Evolutionary conservation across 2,329 filamentous ascomycete genomes (phyloP).

Genomic region (Dichotomopilus funicola): DNA sequence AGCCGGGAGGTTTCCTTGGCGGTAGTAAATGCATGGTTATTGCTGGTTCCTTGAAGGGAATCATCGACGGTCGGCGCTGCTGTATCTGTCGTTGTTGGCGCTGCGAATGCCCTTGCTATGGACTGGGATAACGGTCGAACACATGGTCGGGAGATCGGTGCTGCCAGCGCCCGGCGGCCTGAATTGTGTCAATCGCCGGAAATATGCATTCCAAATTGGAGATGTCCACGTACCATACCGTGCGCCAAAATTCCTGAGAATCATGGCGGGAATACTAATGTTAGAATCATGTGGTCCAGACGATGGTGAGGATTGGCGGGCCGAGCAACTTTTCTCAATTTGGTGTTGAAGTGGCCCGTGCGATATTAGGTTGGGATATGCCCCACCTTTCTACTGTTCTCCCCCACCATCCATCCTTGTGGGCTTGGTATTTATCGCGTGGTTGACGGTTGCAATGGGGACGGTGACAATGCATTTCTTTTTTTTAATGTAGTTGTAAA

Average conservation of each 20-base stretch:
- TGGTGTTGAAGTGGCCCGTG: conserved; percentile 20
- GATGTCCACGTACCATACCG: conserved; percentile 44
- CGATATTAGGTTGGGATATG: neutral
- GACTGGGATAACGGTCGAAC: conserved; percentile 35
- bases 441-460: no score
- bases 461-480: no score
- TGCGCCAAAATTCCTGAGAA: conserved; percentile 46
- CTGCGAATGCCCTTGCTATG: conserved; percentile 24
- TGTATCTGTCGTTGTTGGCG: conserved; percentile 22
- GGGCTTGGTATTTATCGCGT: no score
- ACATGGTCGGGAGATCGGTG: conserved; percentile 36
- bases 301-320: neutral
- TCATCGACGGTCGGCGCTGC: neutral
- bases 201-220: neutral
- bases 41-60: neutral
- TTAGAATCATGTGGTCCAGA: conserved; percentile 12
- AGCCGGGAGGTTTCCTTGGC: conserved; percentile 23
- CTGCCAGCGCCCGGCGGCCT: conserved; percentile 50
- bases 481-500: no score
- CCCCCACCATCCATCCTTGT: no score
- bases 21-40: conserved; percentile 9
- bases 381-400: no score
- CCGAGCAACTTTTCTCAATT: conserved; percentile 23
- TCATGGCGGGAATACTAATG: conserved; percentile 40
- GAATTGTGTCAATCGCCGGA: conserved; percentile 7